Conservation (phyloP, 768 basidiomycete genomes). For the Lactarius quietus region DNA sequence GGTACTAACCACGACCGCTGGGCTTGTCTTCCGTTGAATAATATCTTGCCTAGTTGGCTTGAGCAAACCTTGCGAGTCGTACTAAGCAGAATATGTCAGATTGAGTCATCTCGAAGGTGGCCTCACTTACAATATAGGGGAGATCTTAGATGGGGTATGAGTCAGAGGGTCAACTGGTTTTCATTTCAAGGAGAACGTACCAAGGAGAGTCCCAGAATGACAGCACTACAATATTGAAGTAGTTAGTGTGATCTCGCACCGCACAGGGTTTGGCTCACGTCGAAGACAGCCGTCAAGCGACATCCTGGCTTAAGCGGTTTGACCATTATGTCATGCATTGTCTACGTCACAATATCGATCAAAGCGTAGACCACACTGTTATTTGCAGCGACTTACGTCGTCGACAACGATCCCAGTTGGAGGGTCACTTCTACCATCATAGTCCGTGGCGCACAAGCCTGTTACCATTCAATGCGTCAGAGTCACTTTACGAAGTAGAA, state of each 20-base stretch:
- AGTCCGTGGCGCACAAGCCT: constrained; percentile 9
- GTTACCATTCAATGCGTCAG: not conserved
- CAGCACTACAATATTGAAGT: constrained; percentile 3
- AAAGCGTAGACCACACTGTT: too few relatives aligned
- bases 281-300: constrained; percentile 13
- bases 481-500: not conserved
- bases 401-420: constrained; percentile 4
- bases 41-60: not conserved
- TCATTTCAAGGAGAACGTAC: not conserved
- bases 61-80: not conserved
- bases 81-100: not conserved
- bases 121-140: not conserved
- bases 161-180: not conserved
- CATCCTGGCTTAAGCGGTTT: not conserved
- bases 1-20: not conserved
- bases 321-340: constrained; percentile 2
- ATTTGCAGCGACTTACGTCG: not conserved
- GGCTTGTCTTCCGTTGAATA: not conserved
- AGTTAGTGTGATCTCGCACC: not conserved
- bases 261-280: not conserved
- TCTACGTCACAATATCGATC: not conserved
- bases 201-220: constrained; percentile 9
- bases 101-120: not conserved
- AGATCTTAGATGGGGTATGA: constrained; percentile 7
- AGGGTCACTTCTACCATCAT: too few relatives aligned